Conservation (phyloP, 768 basidiomycete genomes). For the Russula griseocarnosa region DNA sequence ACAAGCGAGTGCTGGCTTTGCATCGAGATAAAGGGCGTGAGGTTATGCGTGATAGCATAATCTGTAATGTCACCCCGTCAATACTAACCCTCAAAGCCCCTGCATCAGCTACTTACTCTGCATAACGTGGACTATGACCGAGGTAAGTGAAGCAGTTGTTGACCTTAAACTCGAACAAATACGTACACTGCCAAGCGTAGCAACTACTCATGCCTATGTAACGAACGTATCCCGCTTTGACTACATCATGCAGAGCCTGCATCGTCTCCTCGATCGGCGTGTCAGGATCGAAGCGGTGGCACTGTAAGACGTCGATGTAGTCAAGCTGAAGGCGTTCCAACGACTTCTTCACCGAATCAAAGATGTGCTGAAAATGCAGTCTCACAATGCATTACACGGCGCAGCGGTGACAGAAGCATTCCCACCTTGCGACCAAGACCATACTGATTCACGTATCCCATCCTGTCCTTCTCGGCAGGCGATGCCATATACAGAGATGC, state of each 20-base stretch:
- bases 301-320: slow-evolving; percentile 74
- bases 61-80: slow-evolving; percentile 24
- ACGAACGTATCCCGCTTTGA: slow-evolving; percentile 39
- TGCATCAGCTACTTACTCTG: slow-evolving; percentile 15
- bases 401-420: not conserved
- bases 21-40: slow-evolving; percentile 26
- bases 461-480: slow-evolving; percentile 25
- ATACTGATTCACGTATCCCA: slow-evolving; percentile 39
- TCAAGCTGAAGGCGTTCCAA: slow-evolving; percentile 68
- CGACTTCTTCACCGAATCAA: slow-evolving; percentile 59
- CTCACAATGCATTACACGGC: not conserved
- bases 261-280: slow-evolving; percentile 35
- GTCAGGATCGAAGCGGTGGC: slow-evolving; percentile 36
- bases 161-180: not conserved
- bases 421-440: slow-evolving; percentile 39
- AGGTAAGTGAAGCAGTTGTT: slow-evolving; percentile 18
- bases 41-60: slow-evolving; percentile 24
- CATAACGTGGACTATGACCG: slow-evolving; percentile 20
- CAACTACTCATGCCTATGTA: slow-evolving; percentile 36
- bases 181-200: slow-evolving; percentile 34
- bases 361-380: slow-evolving; percentile 53
- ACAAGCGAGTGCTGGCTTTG: slow-evolving; percentile 34
- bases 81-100: slow-evolving; percentile 14
- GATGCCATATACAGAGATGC: not conserved
- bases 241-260: slow-evolving; percentile 41